Conservation (phyloP, 495 filamentous ascomycete genomes). For the Usnea hakonensis region DNA sequence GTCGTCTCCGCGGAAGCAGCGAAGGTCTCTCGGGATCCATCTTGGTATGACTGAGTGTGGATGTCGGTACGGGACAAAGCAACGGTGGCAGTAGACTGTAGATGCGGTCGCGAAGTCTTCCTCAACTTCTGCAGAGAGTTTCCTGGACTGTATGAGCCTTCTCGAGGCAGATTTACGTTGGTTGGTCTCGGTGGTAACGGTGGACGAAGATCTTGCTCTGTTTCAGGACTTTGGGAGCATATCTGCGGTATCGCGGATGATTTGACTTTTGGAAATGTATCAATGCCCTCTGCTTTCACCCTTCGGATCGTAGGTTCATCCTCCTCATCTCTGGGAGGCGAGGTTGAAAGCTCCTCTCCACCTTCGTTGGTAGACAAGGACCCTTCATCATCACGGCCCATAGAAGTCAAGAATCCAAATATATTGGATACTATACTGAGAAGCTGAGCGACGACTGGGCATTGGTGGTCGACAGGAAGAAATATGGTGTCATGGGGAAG, state of each 20-base stretch:
- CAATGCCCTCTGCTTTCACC: background rate
- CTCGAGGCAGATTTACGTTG: conserved; percentile 37
- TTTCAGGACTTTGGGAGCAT: background rate
- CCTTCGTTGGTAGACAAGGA: conserved; percentile 5
- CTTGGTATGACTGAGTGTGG: conserved; percentile 61
- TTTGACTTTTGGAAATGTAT: background rate
- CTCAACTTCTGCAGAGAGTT: conserved; percentile 25
- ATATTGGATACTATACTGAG: background rate
- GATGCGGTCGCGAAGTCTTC: conserved; percentile 30
- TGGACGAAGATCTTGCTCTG: conserved; percentile 12
- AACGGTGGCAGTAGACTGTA: conserved; percentile 73
- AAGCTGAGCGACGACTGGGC: background rate
- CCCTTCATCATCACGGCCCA: conserved; percentile 12
- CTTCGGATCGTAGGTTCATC: conserved; percentile 3
- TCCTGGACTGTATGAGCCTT: conserved; percentile 28
- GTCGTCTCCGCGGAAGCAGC: conserved; percentile 39
- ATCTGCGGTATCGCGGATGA: background rate
- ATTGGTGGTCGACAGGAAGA: background rate
- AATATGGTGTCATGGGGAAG: background rate
- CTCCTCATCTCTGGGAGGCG: background rate
- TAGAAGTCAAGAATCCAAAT: background rate
- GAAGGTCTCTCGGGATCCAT: conserved; percentile 54
- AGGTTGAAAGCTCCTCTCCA: background rate
- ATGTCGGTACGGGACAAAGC: conserved; percentile 73
- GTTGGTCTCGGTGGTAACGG: conserved; percentile 64